Conservation (phyloP, 2,329 filamentous ascomycete species). For the Cadophora sp. region DNA sequence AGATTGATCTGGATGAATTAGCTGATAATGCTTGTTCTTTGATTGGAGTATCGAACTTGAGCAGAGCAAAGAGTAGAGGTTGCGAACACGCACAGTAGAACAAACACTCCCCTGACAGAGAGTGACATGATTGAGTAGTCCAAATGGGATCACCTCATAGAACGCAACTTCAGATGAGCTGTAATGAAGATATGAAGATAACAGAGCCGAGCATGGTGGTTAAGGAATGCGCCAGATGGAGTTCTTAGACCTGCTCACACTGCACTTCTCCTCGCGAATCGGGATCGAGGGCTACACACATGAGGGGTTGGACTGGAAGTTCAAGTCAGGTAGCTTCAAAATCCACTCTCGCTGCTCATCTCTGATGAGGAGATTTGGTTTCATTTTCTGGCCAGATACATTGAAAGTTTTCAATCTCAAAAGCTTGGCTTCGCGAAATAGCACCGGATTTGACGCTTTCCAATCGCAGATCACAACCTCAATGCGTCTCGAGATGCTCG, state of each 20-base stretch:
- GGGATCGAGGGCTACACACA: too few relatives aligned
- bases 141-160: not conserved
- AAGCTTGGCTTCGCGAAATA: not conserved
- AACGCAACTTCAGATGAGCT: not conserved
- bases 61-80: not conserved
- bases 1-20: constrained; percentile 10
- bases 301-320: too few relatives aligned
- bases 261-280: too few relatives aligned
- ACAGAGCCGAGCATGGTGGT: not conserved
- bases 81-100: not conserved
- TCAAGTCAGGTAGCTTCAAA: not conserved
- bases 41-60: constrained; percentile 3
- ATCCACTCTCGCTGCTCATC: not conserved
- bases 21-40: not conserved
- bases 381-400: too few relatives aligned
- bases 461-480: not conserved
- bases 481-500: not conserved
- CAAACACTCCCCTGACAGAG: not conserved
- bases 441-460: not conserved
- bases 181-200: not conserved
- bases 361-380: not conserved
- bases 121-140: not conserved
- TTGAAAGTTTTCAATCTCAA: not conserved
- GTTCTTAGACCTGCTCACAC: not conserved
- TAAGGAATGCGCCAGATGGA: not conserved